Base-by-base conservation (phyloP, 1,284 basidiomycete genomes). In the Ganoderma lingzhi region DNA sequence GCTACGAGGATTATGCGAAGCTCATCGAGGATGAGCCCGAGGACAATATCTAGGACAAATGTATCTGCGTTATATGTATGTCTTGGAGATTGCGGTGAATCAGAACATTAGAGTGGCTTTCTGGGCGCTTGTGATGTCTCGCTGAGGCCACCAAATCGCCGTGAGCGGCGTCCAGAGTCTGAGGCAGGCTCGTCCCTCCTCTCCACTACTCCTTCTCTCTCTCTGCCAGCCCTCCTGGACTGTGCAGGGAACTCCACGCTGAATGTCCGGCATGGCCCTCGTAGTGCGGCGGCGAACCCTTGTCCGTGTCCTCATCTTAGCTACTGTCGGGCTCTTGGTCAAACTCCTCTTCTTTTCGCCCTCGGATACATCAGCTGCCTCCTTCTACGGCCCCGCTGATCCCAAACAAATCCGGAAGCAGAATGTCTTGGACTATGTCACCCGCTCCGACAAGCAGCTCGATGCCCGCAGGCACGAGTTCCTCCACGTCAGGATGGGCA, bases 1-100 rank as follows among this genome's bases (percentile, higher is more conserved):
- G 91, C 78, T 97, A 97, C 73, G 97, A 99, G 72, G 97, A 98
- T 75, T 99, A 98, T 77, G 94, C 94, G 62, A 93, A 90, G 81
- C 86, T 99, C 85, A 96, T 99, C 73, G 96, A 97, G 78, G 93
- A 92, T 69, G 93, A 85, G 28, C 87, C 88, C 19, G 93, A 94
- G 80, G 93, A 94, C 76, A 84, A 91, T 78, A 84, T 92, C 35
- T 91, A 83, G 30, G 6, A 39, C 23, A 12, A 28, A 15, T 61
- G n/a, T 61, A 39, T 32, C 32, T 19, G 10, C 4, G 48, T 12
- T 39, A 35, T 28, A 15, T 17, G 53, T 56, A 19, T 35, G 53
- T 56, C 28, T 28, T 23, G 45, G 35, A 35, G n/a, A 14, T 53
- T 53, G 48, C 10, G 12, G 48, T 35, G 35, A 35, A 35, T 8